A percentile compares a stretch with the other conserved stretches of the same genome.
Evolutionary conservation across 2,329 filamentous ascomycete species (phyloP).

Genomic region (Cladobotryum protrusum): DNA sequence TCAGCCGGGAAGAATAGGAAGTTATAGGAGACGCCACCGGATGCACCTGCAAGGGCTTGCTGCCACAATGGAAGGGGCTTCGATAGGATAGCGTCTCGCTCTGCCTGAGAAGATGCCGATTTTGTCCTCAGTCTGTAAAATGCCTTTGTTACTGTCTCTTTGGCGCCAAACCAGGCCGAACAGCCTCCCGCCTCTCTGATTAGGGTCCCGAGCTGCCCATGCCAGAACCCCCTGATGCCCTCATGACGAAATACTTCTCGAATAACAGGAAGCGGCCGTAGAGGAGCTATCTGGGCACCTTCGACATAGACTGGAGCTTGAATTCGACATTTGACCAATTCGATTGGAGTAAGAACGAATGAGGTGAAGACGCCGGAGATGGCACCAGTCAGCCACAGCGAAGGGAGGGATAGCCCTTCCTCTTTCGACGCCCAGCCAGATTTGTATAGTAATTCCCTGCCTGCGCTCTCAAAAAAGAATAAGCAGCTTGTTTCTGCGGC

Average conservation of each 20-base stretch:
- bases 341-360: constrained; percentile 85
- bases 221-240: constrained; percentile 85
- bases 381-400: constrained; percentile 73
- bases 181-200: constrained; percentile 91
- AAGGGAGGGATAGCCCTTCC: constrained; percentile 63
- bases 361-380: constrained; percentile 86
- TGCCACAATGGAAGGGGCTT: constrained; percentile 71
- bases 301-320: constrained; percentile 59
- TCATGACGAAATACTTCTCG: constrained; percentile 74
- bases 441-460: constrained; percentile 59
- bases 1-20: constrained; percentile 97
- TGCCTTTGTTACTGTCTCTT: constrained; percentile 69
- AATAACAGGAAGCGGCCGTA: constrained; percentile 66
- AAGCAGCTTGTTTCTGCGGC: constrained; percentile 87
- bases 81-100: constrained; percentile 36
- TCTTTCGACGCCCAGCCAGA: constrained; percentile 43
- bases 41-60: constrained; percentile 79
- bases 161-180: constrained; percentile 90
- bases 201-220: constrained; percentile 86
- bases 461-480: constrained; percentile 82
- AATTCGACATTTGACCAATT: constrained; percentile 97
- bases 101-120: constrained; percentile 30
- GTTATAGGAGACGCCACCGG: constrained; percentile 90
- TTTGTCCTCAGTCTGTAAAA: constrained; percentile 56
- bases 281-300: constrained; percentile 38